Evolutionary conservation across 2,329 filamentous ascomycete genomes (phyloP), one percentile per base, ranked within the genome.

Genomic region (Gaeumannomyces sp.): DNA sequence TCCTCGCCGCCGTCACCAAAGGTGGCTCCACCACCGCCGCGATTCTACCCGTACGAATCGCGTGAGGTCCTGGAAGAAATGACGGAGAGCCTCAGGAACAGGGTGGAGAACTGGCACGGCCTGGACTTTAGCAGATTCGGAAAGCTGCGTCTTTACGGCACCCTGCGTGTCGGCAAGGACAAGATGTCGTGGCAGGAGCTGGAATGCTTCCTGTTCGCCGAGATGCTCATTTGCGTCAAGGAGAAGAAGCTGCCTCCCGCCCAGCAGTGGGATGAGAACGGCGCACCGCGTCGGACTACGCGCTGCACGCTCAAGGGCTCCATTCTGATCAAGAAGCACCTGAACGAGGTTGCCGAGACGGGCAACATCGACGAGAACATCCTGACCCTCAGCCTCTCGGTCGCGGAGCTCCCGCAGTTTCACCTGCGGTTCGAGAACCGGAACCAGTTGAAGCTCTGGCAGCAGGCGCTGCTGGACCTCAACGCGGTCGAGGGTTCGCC

Each of bases 221-320:
- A 99, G 79, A 99, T 99, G 95, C 89, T 99, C 71, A 99, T 99
- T 69, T 99, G 95, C 73, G 93, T 99, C 67, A 99, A 98, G 78
- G 95, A 98, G 78, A 98, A 97, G 84, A 97, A 93, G 79, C 77
- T 82, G 11, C 75, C 80, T 13, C 59, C 57, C 1, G 56, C 31
- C 2, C 74, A 76, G 29, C 64, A 71, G 71, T 93, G 91, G 85
- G 89, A 87, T 62, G 86, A 86, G 64, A 79, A 79, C 25, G 79
- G 81, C 5, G 73, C 81, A 1, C 83, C 83, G 28, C 83, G 84
- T 65, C 93, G 89, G 74, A 81, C 85, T 13, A 87, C 87, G 3
- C 87, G 91, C 68, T 97, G 90, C 80, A 96, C 93, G 0, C 81
- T 99, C 58, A 99, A 99, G 78, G 95, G 95, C 25, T 98, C 95